These are phyloP conservation scores for Taiozyma sp. DNA, from an alignment of 1,139 yeast species.

Conservation along the genomic window DNA sequence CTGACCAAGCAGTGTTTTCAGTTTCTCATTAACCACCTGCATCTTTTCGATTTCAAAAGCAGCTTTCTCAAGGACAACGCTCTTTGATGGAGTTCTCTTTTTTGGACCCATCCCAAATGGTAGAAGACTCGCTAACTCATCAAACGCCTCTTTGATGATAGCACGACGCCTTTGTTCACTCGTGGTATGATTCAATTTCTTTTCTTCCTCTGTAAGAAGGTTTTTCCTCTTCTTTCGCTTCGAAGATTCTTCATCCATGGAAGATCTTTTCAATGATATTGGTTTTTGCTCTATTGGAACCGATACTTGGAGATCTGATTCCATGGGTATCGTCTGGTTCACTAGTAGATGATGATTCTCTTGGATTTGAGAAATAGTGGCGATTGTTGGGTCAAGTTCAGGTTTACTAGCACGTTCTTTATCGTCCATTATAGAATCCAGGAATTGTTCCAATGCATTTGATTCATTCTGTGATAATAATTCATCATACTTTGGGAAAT, in stretches of 20 bases:
- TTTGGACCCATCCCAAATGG: constrained; percentile 22
- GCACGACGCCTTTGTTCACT: constrained; percentile 77
- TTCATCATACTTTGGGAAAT: constrained; percentile 8
- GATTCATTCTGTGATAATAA: constrained; percentile 27
- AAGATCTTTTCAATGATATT: neutral
- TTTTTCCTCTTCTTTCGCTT: constrained; percentile 33
- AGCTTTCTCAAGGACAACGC: constrained; percentile 28
- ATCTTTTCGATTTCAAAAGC: constrained; percentile 29
- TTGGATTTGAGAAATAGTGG: neutral
- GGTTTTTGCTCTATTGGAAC: neutral
- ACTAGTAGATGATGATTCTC: neutral
- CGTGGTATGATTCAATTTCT: constrained; percentile 65
- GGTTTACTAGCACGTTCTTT: constrained; percentile 5
- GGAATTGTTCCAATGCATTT: constrained; percentile 32
- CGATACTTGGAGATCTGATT: neutral
- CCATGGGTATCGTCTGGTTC: neutral
- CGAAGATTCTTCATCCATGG: neutral
- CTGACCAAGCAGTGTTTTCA: constrained; percentile 16
- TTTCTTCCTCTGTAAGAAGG: constrained; percentile 59
- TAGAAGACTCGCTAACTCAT: constrained; percentile 32
- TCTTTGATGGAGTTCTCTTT: constrained; percentile 23
- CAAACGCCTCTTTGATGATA: constrained; percentile 62
- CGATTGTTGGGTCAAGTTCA: neutral
- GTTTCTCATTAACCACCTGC: constrained; percentile 23
- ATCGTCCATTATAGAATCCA: constrained; percentile 35